Evolutionary conservation across 768 basidiomycete species (phyloP).

Genomic region (Suillus placidus): DNA sequence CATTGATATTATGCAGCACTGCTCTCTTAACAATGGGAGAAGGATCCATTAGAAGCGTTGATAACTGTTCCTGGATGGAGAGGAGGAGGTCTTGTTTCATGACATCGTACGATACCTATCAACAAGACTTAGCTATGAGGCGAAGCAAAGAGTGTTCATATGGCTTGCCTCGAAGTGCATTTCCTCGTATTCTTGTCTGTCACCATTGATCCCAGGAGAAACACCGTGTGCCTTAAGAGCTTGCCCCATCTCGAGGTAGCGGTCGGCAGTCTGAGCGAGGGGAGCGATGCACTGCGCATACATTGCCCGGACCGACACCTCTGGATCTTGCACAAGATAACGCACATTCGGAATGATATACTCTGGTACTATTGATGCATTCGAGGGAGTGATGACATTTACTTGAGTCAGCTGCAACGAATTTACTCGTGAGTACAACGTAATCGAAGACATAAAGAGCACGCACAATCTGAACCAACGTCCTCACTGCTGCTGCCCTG

Average conservation of each 20-base stretch:
- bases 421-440: conserved; percentile 27
- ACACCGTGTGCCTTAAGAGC: conserved; percentile 84
- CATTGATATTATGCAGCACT: conserved; percentile 82
- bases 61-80: conserved; percentile 85
- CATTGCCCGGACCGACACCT: conserved; percentile 78
- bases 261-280: conserved; percentile 82
- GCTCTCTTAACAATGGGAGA: conserved; percentile 91
- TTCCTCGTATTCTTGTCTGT: conserved; percentile 74
- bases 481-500: conserved; percentile 75
- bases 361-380: conserved; percentile 83
- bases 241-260: conserved; percentile 93
- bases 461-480: conserved; percentile 82
- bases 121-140: not conserved
- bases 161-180: conserved; percentile 74
- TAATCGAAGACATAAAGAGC: not conserved
- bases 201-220: conserved; percentile 41
- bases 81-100: conserved; percentile 84
- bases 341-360: conserved; percentile 92
- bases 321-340: conserved; percentile 80
- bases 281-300: conserved; percentile 86
- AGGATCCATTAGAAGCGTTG: conserved; percentile 83
- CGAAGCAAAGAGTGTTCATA: not conserved
- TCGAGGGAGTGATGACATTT: conserved; percentile 66
- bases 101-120: conserved; percentile 87
- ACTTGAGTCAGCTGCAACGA: conserved; percentile 58